A percentile compares a stretch with the other conserved stretches of the same genome.
Conservation (phyloP, 345 rosid species). For the Cardamine chenopodiifolia region DNA sequence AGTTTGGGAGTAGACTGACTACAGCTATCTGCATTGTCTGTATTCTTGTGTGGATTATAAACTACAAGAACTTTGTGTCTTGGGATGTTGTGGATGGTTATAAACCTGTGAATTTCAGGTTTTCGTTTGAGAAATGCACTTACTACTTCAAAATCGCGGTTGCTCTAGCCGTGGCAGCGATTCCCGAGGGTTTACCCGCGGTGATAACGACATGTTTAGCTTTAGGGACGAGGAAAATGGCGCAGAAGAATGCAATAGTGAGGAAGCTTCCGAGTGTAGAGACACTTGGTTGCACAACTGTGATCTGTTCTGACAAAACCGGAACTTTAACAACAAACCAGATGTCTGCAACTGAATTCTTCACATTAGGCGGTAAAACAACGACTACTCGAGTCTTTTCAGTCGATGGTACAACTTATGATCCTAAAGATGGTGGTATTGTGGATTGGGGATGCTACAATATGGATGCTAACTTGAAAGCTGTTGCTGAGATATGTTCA, state of each 20-base stretch:
- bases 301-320: slow-evolving; percentile 94
- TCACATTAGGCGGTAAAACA: slow-evolving; percentile 74
- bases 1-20: slow-evolving; percentile 78
- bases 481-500: slow-evolving; percentile 81
- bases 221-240: slow-evolving; percentile 92
- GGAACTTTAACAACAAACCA: slow-evolving; percentile 95
- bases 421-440: slow-evolving; percentile 91
- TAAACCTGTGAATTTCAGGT: slow-evolving; percentile 66
- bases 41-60: slow-evolving; percentile 77
- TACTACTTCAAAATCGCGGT: slow-evolving; percentile 94
- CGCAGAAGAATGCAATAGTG: slow-evolving; percentile 87
- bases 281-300: slow-evolving; percentile 96
- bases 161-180: slow-evolving; percentile 94
- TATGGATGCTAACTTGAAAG: slow-evolving; percentile 88
- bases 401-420: slow-evolving; percentile 93
- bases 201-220: slow-evolving; percentile 92
- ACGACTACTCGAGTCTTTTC: slow-evolving; percentile 55
- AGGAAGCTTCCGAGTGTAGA: slow-evolving; percentile 94
- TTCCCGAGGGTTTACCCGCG: slow-evolving; percentile 97
- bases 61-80: slow-evolving; percentile 78
- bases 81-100: slow-evolving; percentile 72
- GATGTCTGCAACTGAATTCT: slow-evolving; percentile 83
- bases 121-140: slow-evolving; percentile 88
- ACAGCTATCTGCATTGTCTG: slow-evolving; percentile 79
- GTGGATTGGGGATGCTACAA: slow-evolving; percentile 80